A percentile compares a stretch with the other conserved stretches of the same genome.
Conservation (phyloP, 2,329 filamentous ascomycete species). For the Xylaria sp. region DNA sequence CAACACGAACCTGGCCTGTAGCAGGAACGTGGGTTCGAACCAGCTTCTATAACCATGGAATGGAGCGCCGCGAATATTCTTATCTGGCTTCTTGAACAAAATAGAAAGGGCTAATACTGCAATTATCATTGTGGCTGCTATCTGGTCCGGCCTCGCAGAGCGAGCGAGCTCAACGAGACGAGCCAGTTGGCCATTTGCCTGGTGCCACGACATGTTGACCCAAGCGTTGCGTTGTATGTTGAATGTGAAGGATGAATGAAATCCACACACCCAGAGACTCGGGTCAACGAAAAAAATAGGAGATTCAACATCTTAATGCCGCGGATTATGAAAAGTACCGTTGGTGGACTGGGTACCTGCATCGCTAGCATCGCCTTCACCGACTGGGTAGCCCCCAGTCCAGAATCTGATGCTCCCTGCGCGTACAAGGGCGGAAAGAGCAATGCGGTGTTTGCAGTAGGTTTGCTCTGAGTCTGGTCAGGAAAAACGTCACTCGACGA, state of each 20-base stretch:
- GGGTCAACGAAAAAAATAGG: background rate
- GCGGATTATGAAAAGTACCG: background rate
- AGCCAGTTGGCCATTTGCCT: background rate
- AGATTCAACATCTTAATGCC: background rate
- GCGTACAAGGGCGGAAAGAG: background rate
- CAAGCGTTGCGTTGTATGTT: background rate
- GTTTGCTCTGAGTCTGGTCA: background rate
- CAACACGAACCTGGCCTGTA: background rate
- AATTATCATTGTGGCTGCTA: background rate
- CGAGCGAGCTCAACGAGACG: background rate
- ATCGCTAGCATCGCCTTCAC: background rate
- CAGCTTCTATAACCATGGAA: background rate
- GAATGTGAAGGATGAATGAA: background rate
- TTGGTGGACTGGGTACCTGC: background rate
- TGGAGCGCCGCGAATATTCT: background rate
- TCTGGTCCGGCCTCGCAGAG: background rate
- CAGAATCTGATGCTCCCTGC: background rate
- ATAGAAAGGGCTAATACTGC: background rate
- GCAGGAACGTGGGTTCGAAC: constrained; percentile 4
- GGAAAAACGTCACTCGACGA: background rate
- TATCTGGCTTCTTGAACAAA: background rate
- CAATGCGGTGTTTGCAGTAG: background rate
- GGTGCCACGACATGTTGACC: background rate
- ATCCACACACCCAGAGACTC: background rate
- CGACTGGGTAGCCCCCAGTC: background rate